Evolutionary conservation across 371 early-diverging fungal species (phyloP), one percentile per base, ranked within the genome.

Genomic region (Rhizomucor pusillus): DNA sequence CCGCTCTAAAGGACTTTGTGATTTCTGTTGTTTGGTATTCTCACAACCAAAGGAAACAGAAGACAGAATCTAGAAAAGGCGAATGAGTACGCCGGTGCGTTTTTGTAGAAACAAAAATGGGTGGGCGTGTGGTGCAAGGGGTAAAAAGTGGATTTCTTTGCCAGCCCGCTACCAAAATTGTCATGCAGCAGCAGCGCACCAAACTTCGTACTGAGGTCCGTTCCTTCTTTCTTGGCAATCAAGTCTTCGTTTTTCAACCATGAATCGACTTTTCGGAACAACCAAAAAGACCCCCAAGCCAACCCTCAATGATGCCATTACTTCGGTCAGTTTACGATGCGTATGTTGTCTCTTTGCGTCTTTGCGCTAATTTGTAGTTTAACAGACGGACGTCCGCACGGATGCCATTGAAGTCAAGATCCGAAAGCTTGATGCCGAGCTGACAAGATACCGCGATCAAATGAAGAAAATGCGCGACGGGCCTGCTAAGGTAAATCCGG

Each of bases 381-480:
- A 10, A n/a, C 54, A 93, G 91, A 91, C 93, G 12, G 95, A 95
- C 67, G 63, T 66, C 4, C 84, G 98, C 52, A 87, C 87, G 5
- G 92, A 90, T 59, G 81, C 89, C 0, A 87, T 96, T 3, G 94
- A 94, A 54, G 93, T 91, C 58, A 96, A 96, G 72, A 90, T 98
- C 54, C 87, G 83, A 47, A 90, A 91, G 66, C 79, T 95, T 10
- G 98, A 98, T 60, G 95, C 91, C 13, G 95, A 97, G 63, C 77
- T 98, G 19, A 79, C 89, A 24, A 81, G 86, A 57, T 94, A 91
- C 72, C 83, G 89, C 60, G 96, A 95, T 46, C 95, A 96, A 66
- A 87, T 97, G 89, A 83, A 79, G 60, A 92, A 87, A 58, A 89
- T 96, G 93, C 83, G 92, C 33, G 94, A 95, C 18, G 95, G 96